Base-by-base conservation (phyloP, 345 rosid species). In the Hibiscus trionum region DNA sequence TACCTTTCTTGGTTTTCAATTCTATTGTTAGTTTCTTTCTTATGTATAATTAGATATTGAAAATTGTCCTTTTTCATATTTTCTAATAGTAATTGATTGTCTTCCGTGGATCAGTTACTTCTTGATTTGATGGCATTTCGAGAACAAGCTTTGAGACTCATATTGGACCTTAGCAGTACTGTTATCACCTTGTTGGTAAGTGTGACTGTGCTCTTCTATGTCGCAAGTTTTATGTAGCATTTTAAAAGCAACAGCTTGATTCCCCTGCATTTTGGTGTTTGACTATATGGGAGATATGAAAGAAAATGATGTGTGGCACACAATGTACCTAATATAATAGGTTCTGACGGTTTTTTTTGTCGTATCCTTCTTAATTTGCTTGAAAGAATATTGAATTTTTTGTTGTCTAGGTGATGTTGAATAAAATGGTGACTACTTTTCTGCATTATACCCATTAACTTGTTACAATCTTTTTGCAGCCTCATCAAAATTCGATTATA, bases 131-230 rank as follows among this genome's bases (percentile, higher is more conserved):
- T 95, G 99, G 91, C 90, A 70, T 95, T 93, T 77, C 89, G 97
- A 67, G 99, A 95, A 78, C 99, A 95, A 85, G 96, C 99, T 58
- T 82, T 95, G 62, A 92, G 97, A 66, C 94, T 93, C 65, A 88
- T 95, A 84, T 75, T 95, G 90, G 99, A 95, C 83, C 89, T 95
- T 64, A 93, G 98, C 82, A 95, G 97, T 82, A 95, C 99, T 33
- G 97, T 95, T 72, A 93, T 95, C 73, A 95, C 98, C 76, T 84
- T 95, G 85, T 79, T 93, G 98, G 99, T 95, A 85, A 88, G 98
- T 81, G 33, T 78, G 74, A 73, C 60, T 46, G 64, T 47, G 58
- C 66, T 74, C 63, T 77, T 77, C 70, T 65, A 47, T 73, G 66
- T 11, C 26, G 66, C 77, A 79, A 42, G 62, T 75, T 61, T 26